A percentile compares a stretch with the other conserved stretches of the same genome.
Conservation (phyloP, 768 basidiomycete species). For the Suillus subalutaceus region DNA sequence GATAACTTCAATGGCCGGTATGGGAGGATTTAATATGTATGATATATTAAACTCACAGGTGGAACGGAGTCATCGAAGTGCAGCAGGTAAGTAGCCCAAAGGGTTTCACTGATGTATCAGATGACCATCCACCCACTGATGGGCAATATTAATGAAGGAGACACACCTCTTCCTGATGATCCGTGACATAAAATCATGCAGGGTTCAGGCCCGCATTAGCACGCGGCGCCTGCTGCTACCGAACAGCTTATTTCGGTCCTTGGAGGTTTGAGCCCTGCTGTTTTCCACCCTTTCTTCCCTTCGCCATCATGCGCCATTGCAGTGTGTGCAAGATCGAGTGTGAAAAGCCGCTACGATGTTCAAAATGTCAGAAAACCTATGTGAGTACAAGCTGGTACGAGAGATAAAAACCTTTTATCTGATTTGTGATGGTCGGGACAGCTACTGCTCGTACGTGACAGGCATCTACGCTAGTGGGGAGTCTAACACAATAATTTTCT, state of each 20-base stretch:
- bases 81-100: too few species aligned
- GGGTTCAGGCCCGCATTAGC: neutral
- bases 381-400: conserved; percentile 12
- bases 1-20: neutral
- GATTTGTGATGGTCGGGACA: neutral
- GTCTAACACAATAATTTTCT: neutral
- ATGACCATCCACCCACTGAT: too few species aligned
- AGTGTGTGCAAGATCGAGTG: conserved; percentile 22
- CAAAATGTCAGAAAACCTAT: conserved; percentile 23
- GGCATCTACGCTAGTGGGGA: neutral
- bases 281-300: neutral
- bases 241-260: neutral
- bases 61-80: too few species aligned
- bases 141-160: neutral
- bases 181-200: neutral
- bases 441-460: conserved; percentile 3
- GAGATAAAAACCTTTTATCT: neutral
- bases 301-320: neutral
- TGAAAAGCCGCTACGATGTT: conserved; percentile 20
- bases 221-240: neutral
- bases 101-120: too few species aligned
- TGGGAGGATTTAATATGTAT: neutral
- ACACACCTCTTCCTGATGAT: neutral
- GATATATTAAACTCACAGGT: neutral
- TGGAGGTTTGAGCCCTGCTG: neutral